phyloP scores from a whole-genome alignment of 257 asterid genomes.

The Nicotiana attenuata region DNA sequence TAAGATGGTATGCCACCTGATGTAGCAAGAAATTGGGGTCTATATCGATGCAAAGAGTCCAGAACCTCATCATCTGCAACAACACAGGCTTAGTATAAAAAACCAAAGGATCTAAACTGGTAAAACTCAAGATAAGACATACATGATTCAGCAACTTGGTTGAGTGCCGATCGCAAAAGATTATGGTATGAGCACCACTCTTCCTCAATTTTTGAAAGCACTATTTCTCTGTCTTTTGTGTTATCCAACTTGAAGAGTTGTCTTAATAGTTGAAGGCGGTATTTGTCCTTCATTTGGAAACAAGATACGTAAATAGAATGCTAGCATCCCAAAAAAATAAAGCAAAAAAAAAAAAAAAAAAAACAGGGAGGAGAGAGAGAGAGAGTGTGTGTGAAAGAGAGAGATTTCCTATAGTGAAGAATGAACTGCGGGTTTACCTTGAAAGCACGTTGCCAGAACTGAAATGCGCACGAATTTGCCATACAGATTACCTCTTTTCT shows the following conservation, averaged over 20 bases:
- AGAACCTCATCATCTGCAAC: constrained; percentile 87
- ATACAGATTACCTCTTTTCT: constrained; percentile 59
- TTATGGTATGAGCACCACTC: constrained; percentile 87
- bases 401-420: not conserved
- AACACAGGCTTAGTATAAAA: constrained; percentile 13
- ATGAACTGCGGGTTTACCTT: constrained; percentile 41
- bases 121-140: constrained; percentile 22
- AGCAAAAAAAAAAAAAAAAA: constrained; percentile 6
- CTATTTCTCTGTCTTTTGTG: constrained; percentile 22
- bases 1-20: constrained; percentile 45
- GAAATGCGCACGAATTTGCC: constrained; percentile 73
- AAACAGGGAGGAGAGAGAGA: not conserved
- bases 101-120: not conserved
- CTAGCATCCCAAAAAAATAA: constrained; percentile 12
- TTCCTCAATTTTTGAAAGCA: constrained; percentile 52
- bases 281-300: constrained; percentile 53
- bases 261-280: constrained; percentile 53
- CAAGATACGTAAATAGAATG: constrained; percentile 9
- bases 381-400: not conserved
- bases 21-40: constrained; percentile 57
- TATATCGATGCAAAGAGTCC: constrained; percentile 62
- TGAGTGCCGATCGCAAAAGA: constrained; percentile 76
- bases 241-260: constrained; percentile 38
- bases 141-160: constrained; percentile 74
- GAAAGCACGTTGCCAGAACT: constrained; percentile 84